Base-by-base conservation (phyloP, 2,329 filamentous ascomycete species). In the Chaetoscypha palmicola region DNA sequence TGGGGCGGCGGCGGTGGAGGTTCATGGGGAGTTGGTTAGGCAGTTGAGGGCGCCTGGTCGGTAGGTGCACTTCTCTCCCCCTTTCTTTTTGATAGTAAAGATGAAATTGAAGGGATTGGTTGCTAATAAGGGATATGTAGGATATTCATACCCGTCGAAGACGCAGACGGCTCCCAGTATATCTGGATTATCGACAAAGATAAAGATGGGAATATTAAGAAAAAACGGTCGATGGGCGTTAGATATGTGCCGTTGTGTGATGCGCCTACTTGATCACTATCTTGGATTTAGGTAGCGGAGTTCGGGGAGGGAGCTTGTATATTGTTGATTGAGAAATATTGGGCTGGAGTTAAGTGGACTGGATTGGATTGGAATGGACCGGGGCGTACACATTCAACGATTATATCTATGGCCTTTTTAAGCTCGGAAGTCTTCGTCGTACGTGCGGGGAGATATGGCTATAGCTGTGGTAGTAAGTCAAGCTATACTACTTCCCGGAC, bases 41-140 rank as follows among this genome's bases (percentile, higher is more conserved):
- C 92, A 97, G 68, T 67, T 98, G 53, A 79, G 79, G 51, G 68
- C 75, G 2, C 91, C 91, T 0, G 92, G 92, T 0, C 72, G 81
- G 68, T 74, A 41, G 55, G 59, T 52, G 33, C 35, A 30, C 23
- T 21, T 26, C 19, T 28, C n/a, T 37, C 37, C 23, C 31, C 14
- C 42, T 41, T 3, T 35, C 37, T 20, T 21, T 23, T 32, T 28
- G 10, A 11, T 17, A 26, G 23, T 17, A 19, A 19, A 14, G 12
- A 23, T 17, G 19, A 9, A 16, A 1, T 26, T 16, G 11, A 16
- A 23, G 30, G 41, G 46, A 49, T 57, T 41, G 50, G 39, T 11
- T 9, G 5, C 14, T n/a, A n/a, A n/a, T n/a, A n/a, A n/a, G n/a
- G n/a, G n/a, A n/a, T n/a, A n/a, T 23, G 19, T 39, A 65, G 84